Percentiles rank a stretch among this genome's conserved stretches.
Conservation (phyloP, 2,329 filamentous ascomycete species). For the Gnomoniopsis smithogilvyi region DNA sequence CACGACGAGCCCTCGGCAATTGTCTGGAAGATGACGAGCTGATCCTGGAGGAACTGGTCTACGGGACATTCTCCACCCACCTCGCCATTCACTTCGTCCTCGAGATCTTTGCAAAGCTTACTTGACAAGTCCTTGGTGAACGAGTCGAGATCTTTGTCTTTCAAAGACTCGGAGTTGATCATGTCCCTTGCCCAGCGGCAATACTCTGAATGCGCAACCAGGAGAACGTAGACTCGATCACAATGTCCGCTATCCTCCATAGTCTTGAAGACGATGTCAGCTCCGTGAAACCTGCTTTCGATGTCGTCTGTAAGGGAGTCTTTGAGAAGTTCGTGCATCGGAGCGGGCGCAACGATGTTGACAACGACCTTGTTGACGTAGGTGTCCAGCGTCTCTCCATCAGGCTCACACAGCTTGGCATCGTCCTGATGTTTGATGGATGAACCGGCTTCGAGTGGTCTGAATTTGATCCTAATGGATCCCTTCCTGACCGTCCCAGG, state of each 20-base stretch:
- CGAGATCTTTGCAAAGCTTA: constrained; percentile 42
- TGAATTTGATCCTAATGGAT: constrained; percentile 41
- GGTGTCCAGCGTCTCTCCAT: constrained; percentile 21
- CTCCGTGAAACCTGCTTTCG: constrained; percentile 37
- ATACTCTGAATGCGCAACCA: constrained; percentile 49
- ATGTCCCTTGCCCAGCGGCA: constrained; percentile 49
- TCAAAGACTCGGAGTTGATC: constrained; percentile 26
- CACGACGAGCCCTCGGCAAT: constrained; percentile 52
- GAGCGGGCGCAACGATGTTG: constrained; percentile 46
- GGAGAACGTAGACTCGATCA: constrained; percentile 51
- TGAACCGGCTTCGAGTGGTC: constrained; percentile 32
- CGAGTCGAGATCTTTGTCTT: constrained; percentile 20
- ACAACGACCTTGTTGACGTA: constrained; percentile 44
- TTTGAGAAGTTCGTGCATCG: constrained; percentile 40
- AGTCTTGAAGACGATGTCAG: constrained; percentile 42
- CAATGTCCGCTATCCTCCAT: constrained; percentile 50
- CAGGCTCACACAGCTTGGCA: constrained; percentile 20
- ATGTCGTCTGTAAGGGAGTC: constrained; percentile 38
- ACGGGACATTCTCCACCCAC: constrained; percentile 42
- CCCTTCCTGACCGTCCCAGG: constrained; percentile 31
- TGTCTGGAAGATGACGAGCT: constrained; percentile 58
- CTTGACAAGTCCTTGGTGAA: constrained; percentile 38
- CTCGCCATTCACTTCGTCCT: constrained; percentile 33
- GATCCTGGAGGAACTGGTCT: constrained; percentile 59
- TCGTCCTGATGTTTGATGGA: constrained; percentile 30